These are phyloP conservation scores for Croton setiger DNA, from an alignment of 441 rosid genomes.

Conservation along the genomic window DNA sequence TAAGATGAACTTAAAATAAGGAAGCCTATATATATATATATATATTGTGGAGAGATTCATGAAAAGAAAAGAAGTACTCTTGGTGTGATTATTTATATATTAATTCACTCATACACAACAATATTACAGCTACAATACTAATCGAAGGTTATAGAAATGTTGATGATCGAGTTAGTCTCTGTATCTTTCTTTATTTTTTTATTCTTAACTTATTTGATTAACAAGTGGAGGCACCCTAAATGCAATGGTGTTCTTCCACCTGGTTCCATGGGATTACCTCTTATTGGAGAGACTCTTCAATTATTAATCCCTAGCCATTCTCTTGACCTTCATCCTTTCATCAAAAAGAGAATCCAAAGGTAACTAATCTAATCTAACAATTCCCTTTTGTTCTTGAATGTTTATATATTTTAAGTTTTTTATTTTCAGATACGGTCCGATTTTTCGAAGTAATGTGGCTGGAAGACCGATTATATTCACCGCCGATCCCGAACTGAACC, in stretches of 20 bases:
- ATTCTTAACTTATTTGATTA: conserved; percentile 31
- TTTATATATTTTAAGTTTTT: not conserved
- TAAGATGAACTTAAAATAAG: not conserved
- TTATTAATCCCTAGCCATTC: conserved; percentile 40
- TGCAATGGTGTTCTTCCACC: conserved; percentile 57
- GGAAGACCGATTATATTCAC: conserved; percentile 36
- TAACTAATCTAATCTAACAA: not conserved
- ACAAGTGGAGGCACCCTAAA: conserved; percentile 44
- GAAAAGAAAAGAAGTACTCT: not conserved
- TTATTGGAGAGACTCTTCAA: conserved; percentile 51
- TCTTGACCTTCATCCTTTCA: conserved; percentile 44
- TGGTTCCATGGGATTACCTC: conserved; percentile 58
- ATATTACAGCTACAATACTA: too few species aligned
- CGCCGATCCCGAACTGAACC: conserved; percentile 39
- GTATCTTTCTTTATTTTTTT: conserved; percentile 21
- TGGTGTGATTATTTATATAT: not conserved
- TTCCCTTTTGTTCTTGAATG: not conserved
- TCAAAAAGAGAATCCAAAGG: conserved; percentile 40
- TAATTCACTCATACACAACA: too few species aligned
- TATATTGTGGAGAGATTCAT: not conserved
- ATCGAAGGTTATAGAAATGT: conserved; percentile 19
- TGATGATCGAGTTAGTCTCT: conserved; percentile 16
- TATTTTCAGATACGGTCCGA: conserved; percentile 36
- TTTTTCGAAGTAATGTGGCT: conserved; percentile 42
- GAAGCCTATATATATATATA: not conserved